Percentiles rank a stretch among this genome's conserved stretches.
Conservation (phyloP, 2,329 filamentous ascomycete genomes). For the Aureobasidium namibiae region DNA sequence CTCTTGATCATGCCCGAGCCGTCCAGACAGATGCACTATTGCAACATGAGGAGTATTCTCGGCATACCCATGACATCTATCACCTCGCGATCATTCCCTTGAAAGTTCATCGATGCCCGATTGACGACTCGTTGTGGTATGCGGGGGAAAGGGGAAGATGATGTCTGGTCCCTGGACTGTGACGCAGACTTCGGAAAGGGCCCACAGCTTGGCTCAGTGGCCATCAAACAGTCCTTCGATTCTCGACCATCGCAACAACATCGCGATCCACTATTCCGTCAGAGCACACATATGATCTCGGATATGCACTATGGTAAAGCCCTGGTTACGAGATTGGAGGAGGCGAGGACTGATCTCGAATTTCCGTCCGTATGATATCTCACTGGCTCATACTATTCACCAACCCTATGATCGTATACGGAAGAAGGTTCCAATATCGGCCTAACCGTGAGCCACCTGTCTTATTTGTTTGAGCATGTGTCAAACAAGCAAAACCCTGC, state of each 20-base stretch:
- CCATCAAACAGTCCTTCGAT: neutral
- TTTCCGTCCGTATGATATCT: neutral
- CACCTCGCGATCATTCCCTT: neutral
- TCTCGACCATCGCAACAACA: neutral
- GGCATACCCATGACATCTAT: neutral
- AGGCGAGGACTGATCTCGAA: neutral
- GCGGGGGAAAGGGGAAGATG: conserved; percentile 9
- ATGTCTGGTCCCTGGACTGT: neutral
- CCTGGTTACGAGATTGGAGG: neutral
- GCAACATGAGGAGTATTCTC: neutral
- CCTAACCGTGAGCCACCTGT: neutral
- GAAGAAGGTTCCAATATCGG: neutral
- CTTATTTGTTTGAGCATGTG: conserved; percentile 9
- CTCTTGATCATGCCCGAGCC: neutral
- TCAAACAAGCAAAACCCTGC: conserved; percentile 9
- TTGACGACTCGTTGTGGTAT: neutral
- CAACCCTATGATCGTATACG: neutral
- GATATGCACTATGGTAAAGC: neutral
- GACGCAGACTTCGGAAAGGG: neutral
- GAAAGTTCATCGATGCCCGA: neutral
- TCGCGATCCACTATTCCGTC: neutral
- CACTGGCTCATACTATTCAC: neutral
- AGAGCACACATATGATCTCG: neutral
- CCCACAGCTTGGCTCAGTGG: neutral
- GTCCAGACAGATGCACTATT: neutral